These are phyloP conservation scores for Plasmodium blacklocki DNA, from an alignment of 169 alveolate species.

Conservation along the genomic window DNA sequence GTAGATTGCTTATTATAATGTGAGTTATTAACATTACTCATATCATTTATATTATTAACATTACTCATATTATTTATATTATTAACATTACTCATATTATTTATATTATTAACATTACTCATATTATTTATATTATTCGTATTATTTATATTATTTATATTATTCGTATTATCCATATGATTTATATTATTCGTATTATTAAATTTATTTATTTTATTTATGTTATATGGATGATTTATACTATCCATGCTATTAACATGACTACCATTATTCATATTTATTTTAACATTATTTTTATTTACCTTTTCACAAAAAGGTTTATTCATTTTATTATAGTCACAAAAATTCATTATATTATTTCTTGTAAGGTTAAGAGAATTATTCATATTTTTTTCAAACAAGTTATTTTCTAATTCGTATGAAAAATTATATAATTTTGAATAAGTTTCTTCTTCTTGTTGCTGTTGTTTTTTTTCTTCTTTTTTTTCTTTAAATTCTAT, in stretches of 20 bases:
- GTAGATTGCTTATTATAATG: neutral
- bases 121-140: neutral
- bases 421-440: neutral
- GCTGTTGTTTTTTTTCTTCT: neutral
- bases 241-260: neutral
- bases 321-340: conserved; percentile 16
- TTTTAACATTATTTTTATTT: conserved; percentile 3
- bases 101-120: neutral
- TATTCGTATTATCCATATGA: no score
- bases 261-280: conserved; percentile 14
- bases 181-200: neutral
- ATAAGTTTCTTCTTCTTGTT: neutral
- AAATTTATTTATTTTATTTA: neutral
- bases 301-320: conserved; percentile 6
- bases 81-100: no score
- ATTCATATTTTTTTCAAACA: conserved; percentile 16
- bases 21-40: no score
- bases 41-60: neutral
- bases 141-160: neutral
- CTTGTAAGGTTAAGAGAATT: conserved; percentile 26
- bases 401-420: conserved; percentile 12
- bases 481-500: conserved; percentile 11
- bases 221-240: neutral
- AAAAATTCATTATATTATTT: conserved; percentile 19
- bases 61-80: no score